These are phyloP conservation scores for Fagopyrum esculentum DNA, from an alignment of 148 eudicot species.

Conservation along the genomic window DNA sequence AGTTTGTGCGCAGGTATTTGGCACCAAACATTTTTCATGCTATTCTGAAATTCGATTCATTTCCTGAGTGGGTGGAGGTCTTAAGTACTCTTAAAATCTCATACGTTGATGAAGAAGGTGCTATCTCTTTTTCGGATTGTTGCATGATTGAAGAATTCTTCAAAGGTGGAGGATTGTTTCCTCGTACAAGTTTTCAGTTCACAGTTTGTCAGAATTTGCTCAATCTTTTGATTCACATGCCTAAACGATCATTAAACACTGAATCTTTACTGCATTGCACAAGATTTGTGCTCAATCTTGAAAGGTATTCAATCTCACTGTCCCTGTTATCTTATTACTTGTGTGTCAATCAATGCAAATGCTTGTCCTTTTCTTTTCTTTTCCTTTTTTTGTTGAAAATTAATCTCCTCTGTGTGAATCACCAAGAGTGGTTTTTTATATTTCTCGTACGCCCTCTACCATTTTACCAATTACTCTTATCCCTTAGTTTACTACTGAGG, in stretches of 20 bases:
- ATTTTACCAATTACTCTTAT: not conserved
- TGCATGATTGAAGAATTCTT: conserved; percentile 15
- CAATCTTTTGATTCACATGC: conserved; percentile 50
- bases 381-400: too few relatives aligned
- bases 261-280: conserved; percentile 44
- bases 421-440: not conserved
- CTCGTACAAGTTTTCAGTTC: conserved; percentile 22
- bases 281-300: conserved; percentile 58
- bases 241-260: conserved; percentile 38
- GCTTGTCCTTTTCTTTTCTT: too few relatives aligned
- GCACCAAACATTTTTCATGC: conserved; percentile 48
- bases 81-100: conserved; percentile 31
- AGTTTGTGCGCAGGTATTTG: conserved; percentile 83
- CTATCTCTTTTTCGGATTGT: conserved; percentile 10
- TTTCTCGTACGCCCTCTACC: not conserved
- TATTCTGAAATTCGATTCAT: conserved; percentile 45
- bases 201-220: conserved; percentile 45
- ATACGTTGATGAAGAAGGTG: conserved; percentile 20
- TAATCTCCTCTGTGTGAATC: not conserved
- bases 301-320: conserved; percentile 42
- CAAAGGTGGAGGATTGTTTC: conserved; percentile 21
- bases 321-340: not conserved
- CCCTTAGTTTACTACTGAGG: not conserved
- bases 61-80: conserved; percentile 52
- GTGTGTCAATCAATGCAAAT: too few relatives aligned